Evolutionary conservation across 345 rosid species (phyloP).

Genomic region (Excoecaria agallocha): DNA sequence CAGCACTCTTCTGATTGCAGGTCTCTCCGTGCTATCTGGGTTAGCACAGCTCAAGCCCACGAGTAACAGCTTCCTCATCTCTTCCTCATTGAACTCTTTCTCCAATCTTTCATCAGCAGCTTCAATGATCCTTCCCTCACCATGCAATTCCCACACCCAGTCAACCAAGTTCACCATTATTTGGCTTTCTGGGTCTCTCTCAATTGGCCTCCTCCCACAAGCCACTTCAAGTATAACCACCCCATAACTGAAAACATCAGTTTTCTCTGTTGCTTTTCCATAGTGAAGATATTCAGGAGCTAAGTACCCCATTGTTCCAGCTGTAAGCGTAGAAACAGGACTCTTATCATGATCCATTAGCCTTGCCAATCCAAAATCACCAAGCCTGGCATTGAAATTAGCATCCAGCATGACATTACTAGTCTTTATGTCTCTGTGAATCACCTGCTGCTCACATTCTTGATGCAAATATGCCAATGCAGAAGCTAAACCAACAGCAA

Average conservation of each 20-base stretch:
- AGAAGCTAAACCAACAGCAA: constrained; percentile 68
- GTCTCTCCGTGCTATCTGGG: constrained; percentile 72
- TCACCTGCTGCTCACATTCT: constrained; percentile 93
- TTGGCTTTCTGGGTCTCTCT: constrained; percentile 42
- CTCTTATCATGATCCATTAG: constrained; percentile 86
- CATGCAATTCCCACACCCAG: constrained; percentile 79
- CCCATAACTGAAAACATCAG: constrained; percentile 90
- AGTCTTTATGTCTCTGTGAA: constrained; percentile 86
- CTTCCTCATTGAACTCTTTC: constrained; percentile 57
- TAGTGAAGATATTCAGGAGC: constrained; percentile 92
- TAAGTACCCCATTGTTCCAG: constrained; percentile 97
- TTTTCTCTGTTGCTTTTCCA: constrained; percentile 85
- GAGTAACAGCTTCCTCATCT: constrained; percentile 79
- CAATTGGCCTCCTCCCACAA: constrained; percentile 88
- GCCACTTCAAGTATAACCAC: constrained; percentile 87
- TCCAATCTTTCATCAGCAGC: constrained; percentile 71
- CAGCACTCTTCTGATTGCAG: constrained; percentile 79
- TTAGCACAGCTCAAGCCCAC: constrained; percentile 82
- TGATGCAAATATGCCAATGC: constrained; percentile 94
- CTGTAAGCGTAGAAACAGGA: constrained; percentile 88
- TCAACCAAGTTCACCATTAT: constrained; percentile 85
- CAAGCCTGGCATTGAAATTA: constrained; percentile 75
- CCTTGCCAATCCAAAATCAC: constrained; percentile 93
- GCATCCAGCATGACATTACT: constrained; percentile 94
- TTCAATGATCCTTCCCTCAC: constrained; percentile 67